A percentile compares a stretch with the other conserved stretches of the same genome.
These are phyloP conservation scores for Salisapilia sapeloensis DNA, from an alignment of 352 stramenopile species.

Conservation along the genomic window DNA sequence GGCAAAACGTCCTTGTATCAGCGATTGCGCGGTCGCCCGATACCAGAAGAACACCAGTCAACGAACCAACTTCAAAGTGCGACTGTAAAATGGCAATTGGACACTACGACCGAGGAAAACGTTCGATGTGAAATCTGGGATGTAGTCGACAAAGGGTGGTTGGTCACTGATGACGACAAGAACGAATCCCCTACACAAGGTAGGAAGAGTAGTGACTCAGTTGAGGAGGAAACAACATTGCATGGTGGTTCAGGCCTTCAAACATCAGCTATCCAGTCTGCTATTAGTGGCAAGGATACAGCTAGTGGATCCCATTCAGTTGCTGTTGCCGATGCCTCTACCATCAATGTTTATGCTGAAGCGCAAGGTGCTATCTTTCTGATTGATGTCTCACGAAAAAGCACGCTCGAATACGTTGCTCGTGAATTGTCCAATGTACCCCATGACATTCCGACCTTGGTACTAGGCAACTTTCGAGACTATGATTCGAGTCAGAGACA, in stretches of 20 bases:
- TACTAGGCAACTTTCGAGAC: constrained; percentile 73
- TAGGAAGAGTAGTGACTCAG: too few species aligned
- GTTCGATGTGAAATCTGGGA: constrained; percentile 87
- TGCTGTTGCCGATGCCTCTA: constrained; percentile 61
- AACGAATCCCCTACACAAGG: not conserved
- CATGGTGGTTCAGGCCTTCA: too few species aligned
- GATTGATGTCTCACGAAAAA: constrained; percentile 64
- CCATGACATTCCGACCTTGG: constrained; percentile 56
- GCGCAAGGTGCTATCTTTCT: constrained; percentile 81
- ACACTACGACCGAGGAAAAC: constrained; percentile 45
- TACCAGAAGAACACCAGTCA: constrained; percentile 42
- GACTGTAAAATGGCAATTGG: constrained; percentile 77
- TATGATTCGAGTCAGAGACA: constrained; percentile 41
- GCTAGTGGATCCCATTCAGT: constrained; percentile 27
- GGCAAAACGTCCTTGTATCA: constrained; percentile 83
- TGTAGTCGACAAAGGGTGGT: constrained; percentile 73
- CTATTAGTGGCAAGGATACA: not conserved
- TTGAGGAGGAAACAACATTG: too few species aligned
- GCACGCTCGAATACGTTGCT: constrained; percentile 73
- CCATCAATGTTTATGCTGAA: constrained; percentile 82
- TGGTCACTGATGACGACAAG: constrained; percentile 5
- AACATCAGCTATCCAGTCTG: not conserved
- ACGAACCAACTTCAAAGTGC: constrained; percentile 77
- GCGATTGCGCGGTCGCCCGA: constrained; percentile 61
- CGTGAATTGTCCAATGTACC: constrained; percentile 53